A percentile compares a stretch with the other conserved stretches of the same genome.
Conservation (phyloP, 2,329 filamentous ascomycete species). For the Penicillium oxalicum region DNA sequence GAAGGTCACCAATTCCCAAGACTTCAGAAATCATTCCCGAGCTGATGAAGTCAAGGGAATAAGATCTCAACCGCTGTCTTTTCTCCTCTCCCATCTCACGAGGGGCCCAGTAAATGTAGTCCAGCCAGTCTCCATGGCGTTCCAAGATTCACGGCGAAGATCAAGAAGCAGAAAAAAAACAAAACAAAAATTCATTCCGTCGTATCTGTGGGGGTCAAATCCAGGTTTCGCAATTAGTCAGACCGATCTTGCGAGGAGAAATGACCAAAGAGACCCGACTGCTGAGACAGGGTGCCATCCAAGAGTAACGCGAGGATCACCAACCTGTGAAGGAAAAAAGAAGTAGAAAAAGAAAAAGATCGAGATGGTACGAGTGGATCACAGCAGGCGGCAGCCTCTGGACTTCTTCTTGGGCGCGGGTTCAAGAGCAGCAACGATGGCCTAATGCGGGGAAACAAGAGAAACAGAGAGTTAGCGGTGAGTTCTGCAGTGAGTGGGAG, state of each 20-base stretch:
- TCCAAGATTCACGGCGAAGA: conserved; percentile 11
- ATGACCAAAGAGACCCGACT: too few relatives aligned
- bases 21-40: too few relatives aligned
- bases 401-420: conserved; percentile 75
- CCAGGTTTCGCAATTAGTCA: too few relatives aligned
- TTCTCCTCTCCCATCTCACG: conserved; percentile 1
- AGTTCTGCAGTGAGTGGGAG: neutral
- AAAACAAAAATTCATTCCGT: conserved; percentile 24
- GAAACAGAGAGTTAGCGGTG: conserved; percentile 11
- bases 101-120: conserved; percentile 13
- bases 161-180: conserved; percentile 14
- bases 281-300: neutral
- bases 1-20: too few relatives aligned
- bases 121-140: conserved; percentile 1
- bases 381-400: conserved; percentile 64
- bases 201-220: conserved; percentile 14
- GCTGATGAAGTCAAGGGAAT: too few relatives aligned
- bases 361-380: conserved; percentile 22
- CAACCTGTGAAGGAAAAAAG: conserved; percentile 9
- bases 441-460: conserved; percentile 47
- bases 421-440: conserved; percentile 91
- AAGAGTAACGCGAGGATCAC: neutral
- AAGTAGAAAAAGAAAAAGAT: neutral
- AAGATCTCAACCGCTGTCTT: neutral
- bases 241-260: too few relatives aligned